Conservation (phyloP, 139 green algal species). For the Chlorokybus atmophyticus region DNA sequence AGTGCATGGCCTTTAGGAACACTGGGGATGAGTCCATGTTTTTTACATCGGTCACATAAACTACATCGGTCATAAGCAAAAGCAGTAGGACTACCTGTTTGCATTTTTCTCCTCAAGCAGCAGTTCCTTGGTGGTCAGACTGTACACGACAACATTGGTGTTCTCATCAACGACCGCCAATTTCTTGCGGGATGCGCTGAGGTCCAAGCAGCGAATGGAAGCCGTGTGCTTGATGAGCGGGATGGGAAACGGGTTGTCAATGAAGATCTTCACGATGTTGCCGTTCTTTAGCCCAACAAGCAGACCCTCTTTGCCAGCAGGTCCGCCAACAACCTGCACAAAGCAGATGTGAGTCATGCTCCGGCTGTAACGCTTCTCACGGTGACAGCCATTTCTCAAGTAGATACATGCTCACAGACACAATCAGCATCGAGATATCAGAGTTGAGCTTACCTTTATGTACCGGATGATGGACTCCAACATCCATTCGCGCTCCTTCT, state of each 20-base stretch:
- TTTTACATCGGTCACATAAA: too few relatives aligned
- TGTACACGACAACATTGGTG: constrained; percentile 49
- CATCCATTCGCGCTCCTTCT: constrained; percentile 53
- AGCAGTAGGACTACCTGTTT: too few relatives aligned
- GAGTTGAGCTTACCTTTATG: too few relatives aligned
- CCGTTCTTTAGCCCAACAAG: constrained; percentile 61
- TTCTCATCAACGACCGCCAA: constrained; percentile 70
- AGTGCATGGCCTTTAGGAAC: too few relatives aligned
- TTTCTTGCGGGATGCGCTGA: constrained; percentile 37
- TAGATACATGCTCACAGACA: too few relatives aligned
- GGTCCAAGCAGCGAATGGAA: constrained; percentile 40
- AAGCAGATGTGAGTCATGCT: too few relatives aligned
- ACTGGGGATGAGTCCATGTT: too few relatives aligned
- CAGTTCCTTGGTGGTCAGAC: constrained; percentile 53
- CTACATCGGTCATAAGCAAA: too few relatives aligned
- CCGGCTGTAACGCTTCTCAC: too few relatives aligned
- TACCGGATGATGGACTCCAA: constrained; percentile 59
- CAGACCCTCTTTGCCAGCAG: constrained; percentile 45
- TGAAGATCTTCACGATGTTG: constrained; percentile 50
- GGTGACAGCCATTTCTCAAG: too few relatives aligned
- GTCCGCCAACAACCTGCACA: constrained; percentile 38
- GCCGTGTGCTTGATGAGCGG: constrained; percentile 47
- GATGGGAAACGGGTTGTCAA: constrained; percentile 70
- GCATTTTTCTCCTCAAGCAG: constrained; percentile 48
- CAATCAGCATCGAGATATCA: too few relatives aligned